Base-by-base conservation (phyloP, 164 flowering plant genomes). In the Kingdonia uniflora region DNA sequence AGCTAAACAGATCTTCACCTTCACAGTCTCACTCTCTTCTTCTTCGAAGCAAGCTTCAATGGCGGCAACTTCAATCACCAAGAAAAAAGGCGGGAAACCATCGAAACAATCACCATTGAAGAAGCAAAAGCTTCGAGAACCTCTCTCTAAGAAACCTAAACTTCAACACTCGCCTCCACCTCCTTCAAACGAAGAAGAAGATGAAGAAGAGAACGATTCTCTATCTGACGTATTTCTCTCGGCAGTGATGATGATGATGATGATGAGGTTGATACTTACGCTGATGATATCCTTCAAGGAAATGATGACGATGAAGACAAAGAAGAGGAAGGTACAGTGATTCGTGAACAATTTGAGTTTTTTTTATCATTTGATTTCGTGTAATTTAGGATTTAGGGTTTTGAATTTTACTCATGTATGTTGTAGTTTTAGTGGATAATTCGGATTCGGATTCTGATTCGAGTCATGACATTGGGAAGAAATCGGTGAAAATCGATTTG, bases 241-340 rank as follows among this genome's bases (percentile, higher is more conserved):
- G 86, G 78, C 57, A 82, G 72, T 0, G 86, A 81, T 56, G 84
- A 75, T 24, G 59, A 66, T 33, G 81, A 78, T 65, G 88, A 90
- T 71, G 79, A 84, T 52, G 83, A 85, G 23, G 69, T 55, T 58
- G 87, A 76, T 58, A 68, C 78, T 56, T 86, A 71, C 42, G 85
- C 75, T 22, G 86, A 66, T 41, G 70, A 33, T 51, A 13, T 7
- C 13, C 7, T 7, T 37, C 11, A 37, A 37, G 70, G 59, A n/a
- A n/a, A n/a, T n/a, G n/a, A n/a, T n/a, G n/a, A n/a, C n/a, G n/a
- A n/a, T n/a, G n/a, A n/a, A n/a, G n/a, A n/a, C n/a, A n/a, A n/a
- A n/a, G n/a, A n/a, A n/a, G n/a, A n/a, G n/a, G n/a, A n/a, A n/a
- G n/a, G n/a, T n/a, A n/a, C n/a, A n/a, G n/a, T n/a, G n/a, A n/a